phyloP scores from a whole-genome alignment of 106 monocot genomes.

The Posidonia australis region DNA sequence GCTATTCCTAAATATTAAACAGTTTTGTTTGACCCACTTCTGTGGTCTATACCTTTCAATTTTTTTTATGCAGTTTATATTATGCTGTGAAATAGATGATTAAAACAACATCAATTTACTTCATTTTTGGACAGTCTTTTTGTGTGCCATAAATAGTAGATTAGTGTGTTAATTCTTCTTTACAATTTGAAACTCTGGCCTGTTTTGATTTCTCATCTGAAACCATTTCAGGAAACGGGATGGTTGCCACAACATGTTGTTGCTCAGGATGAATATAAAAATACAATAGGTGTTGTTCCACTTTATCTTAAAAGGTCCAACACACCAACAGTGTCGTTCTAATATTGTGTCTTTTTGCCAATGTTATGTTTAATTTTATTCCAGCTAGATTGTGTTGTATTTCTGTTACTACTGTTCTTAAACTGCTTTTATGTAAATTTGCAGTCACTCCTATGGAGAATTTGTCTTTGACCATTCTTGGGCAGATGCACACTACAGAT shows the following conservation, averaged over 20 bases:
- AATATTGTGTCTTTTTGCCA: neutral
- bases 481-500: conserved; percentile 95
- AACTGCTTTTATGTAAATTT: neutral
- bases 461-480: conserved; percentile 98
- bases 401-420: neutral
- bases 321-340: conserved; percentile 5
- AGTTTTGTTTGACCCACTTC: too few relatives aligned
- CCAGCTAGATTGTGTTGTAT: neutral
- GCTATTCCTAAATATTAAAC: too few relatives aligned
- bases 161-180: neutral
- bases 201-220: conserved; percentile 17
- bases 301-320: conserved; percentile 98
- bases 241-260: conserved; percentile 93
- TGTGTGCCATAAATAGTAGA: too few relatives aligned
- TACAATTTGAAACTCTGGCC: neutral
- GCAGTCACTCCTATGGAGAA: conserved; percentile 96
- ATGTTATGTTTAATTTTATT: conserved; percentile 3
- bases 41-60: too few relatives aligned
- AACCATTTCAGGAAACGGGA: conserved; percentile 84
- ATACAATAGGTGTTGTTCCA: conserved; percentile 90
- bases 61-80: too few relatives aligned
- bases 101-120: too few relatives aligned
- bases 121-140: too few relatives aligned
- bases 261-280: conserved; percentile 75
- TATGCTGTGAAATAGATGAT: too few relatives aligned